Conservation (phyloP, 2,329 filamentous ascomycete species). For the Fusarium sp. region DNA sequence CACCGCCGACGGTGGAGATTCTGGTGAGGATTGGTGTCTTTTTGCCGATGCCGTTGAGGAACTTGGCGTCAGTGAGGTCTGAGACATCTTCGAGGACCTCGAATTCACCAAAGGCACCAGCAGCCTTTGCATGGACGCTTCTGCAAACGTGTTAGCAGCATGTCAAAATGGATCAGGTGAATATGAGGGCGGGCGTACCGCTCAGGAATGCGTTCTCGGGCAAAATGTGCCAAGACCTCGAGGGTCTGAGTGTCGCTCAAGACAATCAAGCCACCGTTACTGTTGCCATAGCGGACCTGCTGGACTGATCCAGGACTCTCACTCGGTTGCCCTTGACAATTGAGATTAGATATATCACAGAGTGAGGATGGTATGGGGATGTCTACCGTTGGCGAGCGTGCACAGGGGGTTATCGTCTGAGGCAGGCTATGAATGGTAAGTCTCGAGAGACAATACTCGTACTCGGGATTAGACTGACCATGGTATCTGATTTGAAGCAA, state of each 20-base stretch:
- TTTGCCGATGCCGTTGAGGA: slow-evolving; percentile 8
- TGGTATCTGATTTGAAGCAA: background rate
- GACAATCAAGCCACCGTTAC: slow-evolving; percentile 53
- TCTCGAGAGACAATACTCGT: accelerated
- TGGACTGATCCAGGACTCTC: slow-evolving; percentile 36
- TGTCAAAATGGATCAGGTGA: no score
- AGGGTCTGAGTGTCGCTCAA: slow-evolving; percentile 65
- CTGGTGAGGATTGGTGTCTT: slow-evolving; percentile 4
- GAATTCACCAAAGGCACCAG: slow-evolving; percentile 20
- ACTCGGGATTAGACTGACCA: background rate
- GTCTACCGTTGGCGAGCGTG: slow-evolving; percentile 27
- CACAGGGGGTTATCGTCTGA: slow-evolving; percentile 2
- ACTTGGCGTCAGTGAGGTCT: slow-evolving; percentile 19
- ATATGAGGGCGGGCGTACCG: no score
- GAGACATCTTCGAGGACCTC: slow-evolving; percentile 21
- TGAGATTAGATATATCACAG: background rate
- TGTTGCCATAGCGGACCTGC: slow-evolving; percentile 39
- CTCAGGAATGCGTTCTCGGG: slow-evolving; percentile 69
- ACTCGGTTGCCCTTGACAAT: slow-evolving; percentile 34
- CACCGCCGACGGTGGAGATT: slow-evolving; percentile 63
- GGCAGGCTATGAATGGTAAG: background rate
- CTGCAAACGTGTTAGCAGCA: background rate
- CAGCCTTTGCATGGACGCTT: slow-evolving; percentile 23
- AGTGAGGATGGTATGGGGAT: background rate
- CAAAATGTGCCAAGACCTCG: slow-evolving; percentile 66